Percentiles rank a stretch among this genome's conserved stretches.
These are phyloP conservation scores for Oryza meyeriana DNA, from an alignment of 176 grass and related monocot species.

Conservation along the genomic window DNA sequence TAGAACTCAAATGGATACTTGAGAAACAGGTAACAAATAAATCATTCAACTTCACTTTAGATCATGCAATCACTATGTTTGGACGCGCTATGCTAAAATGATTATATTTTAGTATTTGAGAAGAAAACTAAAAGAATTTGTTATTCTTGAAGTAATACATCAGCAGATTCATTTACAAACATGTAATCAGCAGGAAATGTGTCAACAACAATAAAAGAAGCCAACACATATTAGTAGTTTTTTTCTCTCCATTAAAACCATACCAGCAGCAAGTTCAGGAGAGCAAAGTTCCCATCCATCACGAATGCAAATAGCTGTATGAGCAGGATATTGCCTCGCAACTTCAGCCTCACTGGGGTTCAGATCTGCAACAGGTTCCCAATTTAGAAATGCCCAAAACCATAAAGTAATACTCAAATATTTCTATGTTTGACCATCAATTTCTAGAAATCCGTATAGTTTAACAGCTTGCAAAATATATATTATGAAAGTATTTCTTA, in stretches of 20 bases:
- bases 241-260: slow-evolving; percentile 31
- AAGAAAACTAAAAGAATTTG: slow-evolving; percentile 20
- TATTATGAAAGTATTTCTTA: no score
- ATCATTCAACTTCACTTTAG: slow-evolving; percentile 24
- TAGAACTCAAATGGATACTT: slow-evolving; percentile 15
- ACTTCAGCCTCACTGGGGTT: slow-evolving; percentile 61
- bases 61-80: slow-evolving; percentile 10
- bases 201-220: slow-evolving; percentile 19
- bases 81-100: neutral
- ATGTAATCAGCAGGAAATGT: neutral
- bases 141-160: slow-evolving; percentile 14
- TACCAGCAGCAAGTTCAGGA: slow-evolving; percentile 79
- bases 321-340: slow-evolving; percentile 80
- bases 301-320: slow-evolving; percentile 87
- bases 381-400: slow-evolving; percentile 16
- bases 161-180: neutral
- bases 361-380: slow-evolving; percentile 57
- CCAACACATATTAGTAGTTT: neutral
- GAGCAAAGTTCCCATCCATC: slow-evolving; percentile 86
- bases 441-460: no score
- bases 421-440: no score
- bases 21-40: slow-evolving; percentile 11
- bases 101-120: slow-evolving; percentile 2
- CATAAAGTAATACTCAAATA: slow-evolving; percentile 1
- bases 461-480: no score